Base-by-base conservation (phyloP, 176 grass and related monocot species). In the Phoenix roebelenii region DNA sequence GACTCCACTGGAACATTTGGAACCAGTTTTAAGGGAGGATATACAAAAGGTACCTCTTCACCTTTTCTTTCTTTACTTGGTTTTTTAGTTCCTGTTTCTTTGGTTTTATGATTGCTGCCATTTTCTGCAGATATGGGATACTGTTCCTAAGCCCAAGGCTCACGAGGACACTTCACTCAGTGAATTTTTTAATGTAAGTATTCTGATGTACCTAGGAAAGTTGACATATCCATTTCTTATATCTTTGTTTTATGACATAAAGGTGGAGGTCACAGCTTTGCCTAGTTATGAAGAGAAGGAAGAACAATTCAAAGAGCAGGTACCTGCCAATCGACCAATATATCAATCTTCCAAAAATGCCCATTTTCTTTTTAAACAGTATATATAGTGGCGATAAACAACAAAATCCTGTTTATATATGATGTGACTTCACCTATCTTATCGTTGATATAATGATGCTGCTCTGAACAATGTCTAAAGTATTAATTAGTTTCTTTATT, bases 151-250 rank as follows among this genome's bases (percentile, higher is more conserved):
- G 75, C 92, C 92, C 18, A 70, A 85, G 84, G 69, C 74, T 44
- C 85, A 85, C 54, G 90, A 90, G 78, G 83, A 88, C 64, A 80
- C 87, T 18, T 49, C 48, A n/a, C 80, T 97, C 35, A 82, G 83
- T 52, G 87, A 90, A 80, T 97, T 97, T 58, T 97, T 97, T 65
- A 80, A 97, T 80, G 92, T 90, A 39, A 52, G 86, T 85, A 17
- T 4, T 25, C 5, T 16, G 5, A 59, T 26, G 24, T 59, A 25
- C 2, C 12, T 24, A 59, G 52, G 63, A 32, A 39, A 39, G 29
- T 68, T 16, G n/a, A 39, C n/a, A 39, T 55, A 3, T 16, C 4
- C 12, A 44, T 49, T 44, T 68, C n/a, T 68, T 17, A 39, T 56
- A 22, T 2, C 52, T 57, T 68, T 23, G 1, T 22, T 67, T 54